Percentiles rank a stretch among this genome's conserved stretches.
These are phyloP conservation scores for Oryza glumipatula DNA, from an alignment of 176 grass and related monocot species.

Conservation along the genomic window DNA sequence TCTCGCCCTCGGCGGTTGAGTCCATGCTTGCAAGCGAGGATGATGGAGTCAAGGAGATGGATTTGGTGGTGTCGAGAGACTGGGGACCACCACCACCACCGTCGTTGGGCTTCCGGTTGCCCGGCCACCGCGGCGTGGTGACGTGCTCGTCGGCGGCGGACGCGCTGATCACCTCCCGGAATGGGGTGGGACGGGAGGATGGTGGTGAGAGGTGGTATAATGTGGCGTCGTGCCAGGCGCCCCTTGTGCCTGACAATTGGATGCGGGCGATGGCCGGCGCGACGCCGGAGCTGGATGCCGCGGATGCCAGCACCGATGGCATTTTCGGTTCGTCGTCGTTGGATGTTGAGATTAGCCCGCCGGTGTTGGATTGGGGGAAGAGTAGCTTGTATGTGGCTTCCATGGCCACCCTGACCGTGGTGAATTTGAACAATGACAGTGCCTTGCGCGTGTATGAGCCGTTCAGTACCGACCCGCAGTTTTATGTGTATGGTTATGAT, in stretches of 20 bases:
- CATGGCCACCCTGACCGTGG: conserved; percentile 65
- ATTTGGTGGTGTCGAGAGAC: conserved; percentile 39
- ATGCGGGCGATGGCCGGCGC: conserved; percentile 65
- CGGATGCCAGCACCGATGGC: conserved; percentile 41
- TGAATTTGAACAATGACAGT: conserved; percentile 64
- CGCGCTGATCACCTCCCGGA: conserved; percentile 17
- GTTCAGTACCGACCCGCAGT: conserved; percentile 84
- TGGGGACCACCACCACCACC: conserved; percentile 14
- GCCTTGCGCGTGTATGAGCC: conserved; percentile 70
- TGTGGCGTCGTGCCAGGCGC: conserved; percentile 58
- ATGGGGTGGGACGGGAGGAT: conserved; percentile 31
- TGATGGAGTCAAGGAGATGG: conserved; percentile 39
- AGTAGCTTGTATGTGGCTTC: conserved; percentile 68
- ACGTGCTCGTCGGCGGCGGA: conserved; percentile 66
- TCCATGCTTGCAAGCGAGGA: conserved; percentile 46
- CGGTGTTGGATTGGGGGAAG: conserved; percentile 81
- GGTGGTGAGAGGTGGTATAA: conserved; percentile 33
- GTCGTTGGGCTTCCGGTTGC: conserved; percentile 47
- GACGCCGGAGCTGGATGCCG: conserved; percentile 51
- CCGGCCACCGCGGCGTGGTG: conserved; percentile 50
- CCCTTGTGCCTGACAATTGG: conserved; percentile 86
- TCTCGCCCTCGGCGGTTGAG: conserved; percentile 47
- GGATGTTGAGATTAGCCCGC: conserved; percentile 71
- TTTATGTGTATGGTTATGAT: conserved; percentile 76
- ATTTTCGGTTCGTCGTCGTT: conserved; percentile 53